phyloP scores from a whole-genome alignment of 2,329 filamentous ascomycete genomes.

The Fusarium anthophilum region DNA sequence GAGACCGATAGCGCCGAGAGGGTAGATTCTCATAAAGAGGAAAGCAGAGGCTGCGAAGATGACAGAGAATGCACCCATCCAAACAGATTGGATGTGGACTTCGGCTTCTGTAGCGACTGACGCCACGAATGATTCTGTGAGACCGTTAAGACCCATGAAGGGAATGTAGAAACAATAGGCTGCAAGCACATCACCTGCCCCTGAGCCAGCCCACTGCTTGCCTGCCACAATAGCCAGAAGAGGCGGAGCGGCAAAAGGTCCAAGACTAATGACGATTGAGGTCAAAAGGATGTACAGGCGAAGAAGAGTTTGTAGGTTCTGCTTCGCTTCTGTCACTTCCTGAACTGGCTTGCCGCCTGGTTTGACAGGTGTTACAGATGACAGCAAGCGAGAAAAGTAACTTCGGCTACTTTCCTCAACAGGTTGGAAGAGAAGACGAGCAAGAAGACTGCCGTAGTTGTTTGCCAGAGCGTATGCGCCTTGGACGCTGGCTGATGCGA shows the following conservation, averaged over 20 bases:
- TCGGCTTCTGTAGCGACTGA: slow-evolving; percentile 81
- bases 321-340: slow-evolving; percentile 53
- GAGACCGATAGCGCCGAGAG: slow-evolving; percentile 79
- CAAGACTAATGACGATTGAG: slow-evolving; percentile 72
- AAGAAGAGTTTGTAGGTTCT: slow-evolving; percentile 71
- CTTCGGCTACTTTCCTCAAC: slow-evolving; percentile 93
- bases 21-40: slow-evolving; percentile 74
- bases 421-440: slow-evolving; percentile 90
- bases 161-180: slow-evolving; percentile 94
- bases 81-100: slow-evolving; percentile 79
- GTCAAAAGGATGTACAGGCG: slow-evolving; percentile 80
- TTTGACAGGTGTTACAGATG: slow-evolving; percentile 41
- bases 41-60: slow-evolving; percentile 80
- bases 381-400: slow-evolving; percentile 84
- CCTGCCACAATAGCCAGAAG: slow-evolving; percentile 82
- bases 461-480: slow-evolving; percentile 92
- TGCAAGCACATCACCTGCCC: slow-evolving; percentile 77
- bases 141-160: slow-evolving; percentile 88
- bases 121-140: slow-evolving; percentile 91
- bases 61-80: slow-evolving; percentile 85
- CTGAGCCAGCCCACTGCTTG: slow-evolving; percentile 75
- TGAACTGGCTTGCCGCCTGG: slow-evolving; percentile 38
- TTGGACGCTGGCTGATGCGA: slow-evolving; percentile 82
- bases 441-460: slow-evolving; percentile 91
- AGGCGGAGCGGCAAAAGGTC: slow-evolving; percentile 78